Base-by-base conservation (phyloP, 768 basidiomycete species). In the Favolaschia claudopus region DNA sequence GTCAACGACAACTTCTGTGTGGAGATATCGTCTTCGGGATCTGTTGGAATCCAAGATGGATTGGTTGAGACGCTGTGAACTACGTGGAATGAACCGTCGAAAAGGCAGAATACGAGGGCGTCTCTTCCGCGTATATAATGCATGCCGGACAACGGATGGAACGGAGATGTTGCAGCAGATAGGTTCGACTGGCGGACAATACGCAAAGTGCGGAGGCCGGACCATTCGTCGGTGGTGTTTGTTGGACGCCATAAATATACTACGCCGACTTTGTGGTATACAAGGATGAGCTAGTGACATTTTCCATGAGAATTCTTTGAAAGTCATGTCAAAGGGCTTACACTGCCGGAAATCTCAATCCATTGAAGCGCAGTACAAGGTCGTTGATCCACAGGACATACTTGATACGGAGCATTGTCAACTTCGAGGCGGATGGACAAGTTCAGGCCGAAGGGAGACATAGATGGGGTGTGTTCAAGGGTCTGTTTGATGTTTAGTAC, bases 21-120 rank as follows among this genome's bases (percentile, higher is more conserved):
- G 1, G 76, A 77, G 25, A 80, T 58, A 12, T 50, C 48, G 51
- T 49, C 65, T 28, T 69, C 62, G 32, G 58, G 59, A 42, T 60
- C 50, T 19, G 67, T 58, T 36, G 76, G 67, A 27, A 50, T 59
- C 74, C 81, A 79, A 9, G 74, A 70, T 7, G 87, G 89, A 25
- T 79, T 74, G 7, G 58, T 62, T 22, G 83, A 82, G 28, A 92
- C 19, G 49, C 77, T 71, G 64, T 84, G 79, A 52, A 92, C 69
- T 45, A 81, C 81, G 67, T 90, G 86, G 65, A 91, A 80, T 9
- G 89, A 87, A 1, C 92, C 92, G 63, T 94, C 92, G 33, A 82
- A 79, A 17, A 93, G 77, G 5, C 85, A 77, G 33, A 92, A 58
- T 19, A 91, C 54, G 29, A 91, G 75, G 1, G 74, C 60, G 66